Conservation (phyloP, 306 rosid genomes). For the Acmispon strigosus region DNA sequence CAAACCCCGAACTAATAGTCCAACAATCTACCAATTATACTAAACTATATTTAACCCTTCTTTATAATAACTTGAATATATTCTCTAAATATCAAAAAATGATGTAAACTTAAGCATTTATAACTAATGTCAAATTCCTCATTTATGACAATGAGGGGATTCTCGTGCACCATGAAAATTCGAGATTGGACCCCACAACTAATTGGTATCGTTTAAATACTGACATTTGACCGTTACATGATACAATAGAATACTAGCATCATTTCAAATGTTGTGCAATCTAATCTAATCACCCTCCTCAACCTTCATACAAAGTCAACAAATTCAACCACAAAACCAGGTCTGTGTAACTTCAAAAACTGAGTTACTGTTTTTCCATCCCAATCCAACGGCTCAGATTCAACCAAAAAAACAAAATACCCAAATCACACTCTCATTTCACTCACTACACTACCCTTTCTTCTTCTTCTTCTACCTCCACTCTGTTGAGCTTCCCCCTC, state of each 20-base stretch:
- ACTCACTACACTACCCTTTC: too few relatives aligned
- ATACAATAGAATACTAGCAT: not conserved
- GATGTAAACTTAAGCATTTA: too few relatives aligned
- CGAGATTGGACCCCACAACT: constrained; percentile 25
- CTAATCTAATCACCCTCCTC: too few relatives aligned
- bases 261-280: too few relatives aligned
- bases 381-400: constrained; percentile 36
- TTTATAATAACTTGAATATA: too few relatives aligned
- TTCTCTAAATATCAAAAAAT: too few relatives aligned
- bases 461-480: constrained; percentile 14
- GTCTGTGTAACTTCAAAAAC: not conserved
- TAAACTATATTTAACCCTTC: too few relatives aligned
- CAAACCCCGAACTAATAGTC: too few relatives aligned
- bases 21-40: too few relatives aligned
- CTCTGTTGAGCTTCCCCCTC: not conserved
- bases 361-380: constrained; percentile 12
- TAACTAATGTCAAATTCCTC: not conserved
- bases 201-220: constrained; percentile 16
- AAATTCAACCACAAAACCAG: too few relatives aligned
- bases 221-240: constrained; percentile 65
- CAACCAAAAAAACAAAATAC: constrained; percentile 20
- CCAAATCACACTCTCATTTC: not conserved
- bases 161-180: constrained; percentile 4
- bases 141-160: not conserved
- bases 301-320: not conserved